phyloP scores from a whole-genome alignment of 257 asterid species.

The Mitragyna speciosa region DNA sequence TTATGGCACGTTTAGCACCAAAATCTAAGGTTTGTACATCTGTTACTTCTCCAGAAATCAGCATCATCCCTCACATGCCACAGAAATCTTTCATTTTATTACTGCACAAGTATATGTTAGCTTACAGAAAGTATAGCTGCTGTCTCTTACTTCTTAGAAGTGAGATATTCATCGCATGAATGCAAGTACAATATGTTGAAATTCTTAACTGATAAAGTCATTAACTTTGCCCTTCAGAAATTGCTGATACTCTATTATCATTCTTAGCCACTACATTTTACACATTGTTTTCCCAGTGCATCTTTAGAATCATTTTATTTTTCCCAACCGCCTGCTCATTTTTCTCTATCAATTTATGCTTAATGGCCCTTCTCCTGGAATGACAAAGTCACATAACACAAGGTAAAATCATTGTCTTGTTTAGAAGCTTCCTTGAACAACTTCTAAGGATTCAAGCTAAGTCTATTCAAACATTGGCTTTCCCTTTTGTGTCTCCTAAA shows the following conservation, averaged over 20 bases:
- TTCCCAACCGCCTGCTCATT: not conserved
- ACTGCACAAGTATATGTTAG: not conserved
- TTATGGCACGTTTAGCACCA: constrained; percentile 35
- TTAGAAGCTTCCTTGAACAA: not conserved
- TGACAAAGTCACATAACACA: too few species aligned
- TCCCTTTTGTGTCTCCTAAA: not conserved
- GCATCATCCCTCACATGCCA: not conserved
- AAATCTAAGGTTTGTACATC: constrained; percentile 24
- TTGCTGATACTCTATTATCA: not conserved
- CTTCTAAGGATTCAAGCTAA: not conserved
- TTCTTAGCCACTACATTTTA: not conserved
- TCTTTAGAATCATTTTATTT: not conserved
- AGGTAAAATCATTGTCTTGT: not conserved
- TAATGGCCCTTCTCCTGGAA: not conserved
- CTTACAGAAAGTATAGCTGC: not conserved
- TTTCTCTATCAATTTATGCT: not conserved
- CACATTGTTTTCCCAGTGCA: not conserved
- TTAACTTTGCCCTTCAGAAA: not conserved
- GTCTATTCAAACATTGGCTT: not conserved
- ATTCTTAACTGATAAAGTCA: not conserved
- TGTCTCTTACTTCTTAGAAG: not conserved
- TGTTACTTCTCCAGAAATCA: not conserved
- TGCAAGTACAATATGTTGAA: too few species aligned
- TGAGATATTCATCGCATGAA: too few species aligned
- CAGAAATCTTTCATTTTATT: not conserved